Evolutionary conservation across 148 eudicot species (phyloP).

Genomic region (Arctostaphylos glauca): DNA sequence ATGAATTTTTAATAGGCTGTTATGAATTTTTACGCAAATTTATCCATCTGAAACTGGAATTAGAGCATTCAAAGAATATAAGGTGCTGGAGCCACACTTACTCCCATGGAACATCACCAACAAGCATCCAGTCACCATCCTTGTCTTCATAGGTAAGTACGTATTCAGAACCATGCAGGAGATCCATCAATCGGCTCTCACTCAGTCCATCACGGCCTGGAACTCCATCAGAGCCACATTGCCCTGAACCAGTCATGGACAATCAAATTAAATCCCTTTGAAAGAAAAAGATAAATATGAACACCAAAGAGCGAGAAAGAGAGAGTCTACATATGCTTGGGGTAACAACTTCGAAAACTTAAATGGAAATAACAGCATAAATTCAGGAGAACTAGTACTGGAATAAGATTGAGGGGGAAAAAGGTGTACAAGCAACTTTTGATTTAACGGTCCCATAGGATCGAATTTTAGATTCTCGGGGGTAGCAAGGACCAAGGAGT

Average conservation of each 20-base stretch:
- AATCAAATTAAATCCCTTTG: background rate
- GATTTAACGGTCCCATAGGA: background rate
- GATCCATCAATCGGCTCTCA: conserved; percentile 44
- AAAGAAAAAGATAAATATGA: background rate
- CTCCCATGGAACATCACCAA: conserved; percentile 84
- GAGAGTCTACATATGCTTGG: background rate
- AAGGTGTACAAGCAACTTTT: background rate
- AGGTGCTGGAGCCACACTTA: conserved; percentile 27
- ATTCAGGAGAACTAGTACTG: background rate
- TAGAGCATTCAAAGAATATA: background rate
- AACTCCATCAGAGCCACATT: conserved; percentile 42
- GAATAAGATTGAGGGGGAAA: conserved; percentile 5
- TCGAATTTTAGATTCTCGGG: background rate
- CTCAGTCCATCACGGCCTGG: conserved; percentile 37
- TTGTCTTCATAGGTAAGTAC: conserved; percentile 72
- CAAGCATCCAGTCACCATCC: conserved; percentile 79
- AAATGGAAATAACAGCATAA: background rate
- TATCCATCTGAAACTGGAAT: background rate
- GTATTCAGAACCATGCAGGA: conserved; percentile 50
- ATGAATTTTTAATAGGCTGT: too few species aligned
- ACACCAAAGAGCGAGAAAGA: background rate
- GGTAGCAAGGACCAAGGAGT: background rate
- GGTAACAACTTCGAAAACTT: background rate
- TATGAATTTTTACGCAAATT: background rate
- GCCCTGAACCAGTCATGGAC: conserved; percentile 35